Percentiles rank a stretch among this genome's conserved stretches.
Evolutionary conservation across 495 filamentous ascomycete genomes (phyloP).

Genomic region (Rhypophila decipiens): DNA sequence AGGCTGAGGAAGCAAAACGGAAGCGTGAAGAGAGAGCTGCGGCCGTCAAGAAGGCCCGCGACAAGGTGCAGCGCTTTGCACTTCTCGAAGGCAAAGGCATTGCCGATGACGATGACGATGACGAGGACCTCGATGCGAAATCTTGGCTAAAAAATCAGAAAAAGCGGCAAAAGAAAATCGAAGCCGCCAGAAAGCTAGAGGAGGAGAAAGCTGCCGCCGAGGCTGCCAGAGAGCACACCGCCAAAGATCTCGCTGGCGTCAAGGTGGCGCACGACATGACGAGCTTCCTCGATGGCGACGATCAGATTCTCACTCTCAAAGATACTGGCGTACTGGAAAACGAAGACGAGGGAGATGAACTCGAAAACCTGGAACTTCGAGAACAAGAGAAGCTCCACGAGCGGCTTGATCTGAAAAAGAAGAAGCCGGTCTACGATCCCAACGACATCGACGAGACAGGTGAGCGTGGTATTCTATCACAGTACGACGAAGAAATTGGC

Average conservation of each 20-base stretch:
- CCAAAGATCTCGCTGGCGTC: constrained; percentile 78
- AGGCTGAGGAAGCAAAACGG: constrained; percentile 57
- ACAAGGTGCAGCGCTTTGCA: constrained; percentile 66
- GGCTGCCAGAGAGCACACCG: constrained; percentile 59
- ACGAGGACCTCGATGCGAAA: constrained; percentile 67
- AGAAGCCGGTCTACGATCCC: constrained; percentile 84
- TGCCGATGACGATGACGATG: constrained; percentile 60
- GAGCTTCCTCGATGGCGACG: constrained; percentile 70
- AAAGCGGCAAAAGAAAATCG: constrained; percentile 85
- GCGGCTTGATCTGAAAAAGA: constrained; percentile 81
- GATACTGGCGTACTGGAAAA: constrained; percentile 80
- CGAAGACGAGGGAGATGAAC: constrained; percentile 86
- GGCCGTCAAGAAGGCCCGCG: constrained; percentile 82
- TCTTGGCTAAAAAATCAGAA: constrained; percentile 81
- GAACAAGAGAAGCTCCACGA: constrained; percentile 75
- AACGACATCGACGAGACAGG: constrained; percentile 64
- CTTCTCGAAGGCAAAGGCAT: constrained; percentile 75
- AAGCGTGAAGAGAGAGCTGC: constrained; percentile 70
- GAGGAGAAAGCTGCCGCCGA: constrained; percentile 58
- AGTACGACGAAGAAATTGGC: constrained; percentile 93
- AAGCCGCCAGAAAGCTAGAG: constrained; percentile 65
- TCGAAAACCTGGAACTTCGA: constrained; percentile 73
- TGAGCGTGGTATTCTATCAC: constrained; percentile 60
- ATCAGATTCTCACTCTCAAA: constrained; percentile 84
- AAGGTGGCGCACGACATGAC: constrained; percentile 82